Evolutionary conservation across 2,329 filamentous ascomycete genomes (phyloP), one percentile per base, ranked within the genome.

Genomic region (Calonectria ilicicola): DNA sequence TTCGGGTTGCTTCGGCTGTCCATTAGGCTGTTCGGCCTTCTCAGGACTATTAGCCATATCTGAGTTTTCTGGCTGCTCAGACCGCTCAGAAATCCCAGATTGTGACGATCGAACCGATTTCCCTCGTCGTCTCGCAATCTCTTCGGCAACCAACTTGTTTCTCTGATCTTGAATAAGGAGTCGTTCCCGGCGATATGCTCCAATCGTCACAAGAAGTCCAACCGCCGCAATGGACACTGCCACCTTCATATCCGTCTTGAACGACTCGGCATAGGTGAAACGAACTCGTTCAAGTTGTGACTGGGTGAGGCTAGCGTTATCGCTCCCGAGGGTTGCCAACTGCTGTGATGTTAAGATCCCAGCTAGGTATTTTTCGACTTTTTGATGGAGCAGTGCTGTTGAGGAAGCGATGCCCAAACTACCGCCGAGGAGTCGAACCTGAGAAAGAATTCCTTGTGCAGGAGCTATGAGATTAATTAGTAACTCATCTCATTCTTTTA

Each of bases 321-420:
- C 65, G 8, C 76, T 74, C 6, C 79, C 76, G 5, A 83, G 70
- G 7, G 70, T 80, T 26, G 76, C 73, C 19, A 84, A 72, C 47
- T 84, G 79, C 9, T 78, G 71, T 1, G 80, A 67, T 10, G 81
- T 74, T 3, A 84, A 53, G 5, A 80, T 67, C n/a, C 77, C 80
- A 2, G 74, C 72, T 40, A 86, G 75, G 29, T 80, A 74, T 3
- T 79, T 68, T 29, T 77, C 70, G 8, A 79, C 49, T 81, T 82
- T 75, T 77, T 82, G 63, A 72, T 81, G 51, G 76, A 89, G 76
- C 19, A 90, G 83, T 19, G 86, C 86, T 1, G 89, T 87, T 23
- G 88, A 90, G 1, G 86, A 84, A 3, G 89, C 87, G 65, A 91
- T 89, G 3, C 89, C 89, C 32, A 90, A 81, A 69, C 88, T 89